Percentiles rank a stretch among this genome's conserved stretches.
Conservation (phyloP, 257 asterid genomes). For the Nicotiana paniculata region DNA sequence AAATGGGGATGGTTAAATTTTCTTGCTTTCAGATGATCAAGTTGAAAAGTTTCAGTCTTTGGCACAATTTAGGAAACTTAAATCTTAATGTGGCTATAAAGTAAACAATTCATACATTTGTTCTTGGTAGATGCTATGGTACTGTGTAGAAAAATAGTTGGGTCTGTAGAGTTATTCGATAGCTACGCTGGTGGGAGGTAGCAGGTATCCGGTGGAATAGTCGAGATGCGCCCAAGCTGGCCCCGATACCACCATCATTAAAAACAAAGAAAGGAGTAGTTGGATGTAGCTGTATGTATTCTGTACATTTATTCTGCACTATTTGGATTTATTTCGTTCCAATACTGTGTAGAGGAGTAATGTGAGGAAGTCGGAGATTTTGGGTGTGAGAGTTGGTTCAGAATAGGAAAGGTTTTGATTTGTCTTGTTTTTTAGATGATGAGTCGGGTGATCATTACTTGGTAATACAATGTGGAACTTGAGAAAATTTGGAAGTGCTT, state of each 20-base stretch:
- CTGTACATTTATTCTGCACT: neutral
- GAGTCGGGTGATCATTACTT: neutral
- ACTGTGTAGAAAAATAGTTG: too few species aligned
- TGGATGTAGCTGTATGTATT: too few species aligned
- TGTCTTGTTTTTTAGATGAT: neutral
- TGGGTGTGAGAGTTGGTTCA: neutral
- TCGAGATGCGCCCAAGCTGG: too few species aligned
- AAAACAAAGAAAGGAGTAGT: too few species aligned
- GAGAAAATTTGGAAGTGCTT: neutral
- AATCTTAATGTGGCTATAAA: conserved; percentile 49
- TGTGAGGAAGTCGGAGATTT: neutral
- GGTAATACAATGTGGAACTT: neutral
- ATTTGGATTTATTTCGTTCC: neutral
- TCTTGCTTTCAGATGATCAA: conserved; percentile 37
- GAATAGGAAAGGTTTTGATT: neutral
- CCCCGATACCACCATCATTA: too few species aligned
- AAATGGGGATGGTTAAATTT: neutral
- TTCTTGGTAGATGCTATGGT: neutral
- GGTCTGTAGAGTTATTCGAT: too few species aligned
- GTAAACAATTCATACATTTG: too few species aligned
- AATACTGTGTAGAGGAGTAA: neutral
- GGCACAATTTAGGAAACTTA: conserved; percentile 60
- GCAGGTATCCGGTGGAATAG: too few species aligned
- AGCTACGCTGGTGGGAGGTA: too few species aligned
- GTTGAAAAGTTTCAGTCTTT: conserved; percentile 54